phyloP scores from a whole-genome alignment of 257 asterid genomes.

The Primulina tabacum region DNA sequence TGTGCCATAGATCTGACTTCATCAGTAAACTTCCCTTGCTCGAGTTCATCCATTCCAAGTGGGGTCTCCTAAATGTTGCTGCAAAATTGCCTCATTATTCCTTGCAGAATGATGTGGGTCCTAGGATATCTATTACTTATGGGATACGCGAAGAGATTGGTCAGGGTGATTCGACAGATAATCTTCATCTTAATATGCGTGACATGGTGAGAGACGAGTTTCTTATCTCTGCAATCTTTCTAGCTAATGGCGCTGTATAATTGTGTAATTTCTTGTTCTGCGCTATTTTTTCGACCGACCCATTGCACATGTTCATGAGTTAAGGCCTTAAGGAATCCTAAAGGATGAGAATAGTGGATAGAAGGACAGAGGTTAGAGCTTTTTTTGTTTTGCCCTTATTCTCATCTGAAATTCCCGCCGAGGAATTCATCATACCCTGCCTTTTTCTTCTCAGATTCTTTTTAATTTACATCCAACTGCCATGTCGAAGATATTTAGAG shows the following conservation, averaged over 20 bases:
- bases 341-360: neutral
- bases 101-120: conserved; percentile 97
- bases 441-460: conserved; percentile 9
- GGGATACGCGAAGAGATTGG: conserved; percentile 68
- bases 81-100: conserved; percentile 97
- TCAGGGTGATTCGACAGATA: conserved; percentile 62
- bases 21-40: conserved; percentile 86
- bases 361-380: neutral
- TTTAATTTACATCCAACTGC: conserved; percentile 14
- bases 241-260: neutral
- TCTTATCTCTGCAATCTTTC: conserved; percentile 13
- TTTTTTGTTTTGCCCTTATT: neutral
- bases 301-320: neutral
- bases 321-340: neutral
- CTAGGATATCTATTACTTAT: conserved; percentile 77
- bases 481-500: conserved; percentile 24
- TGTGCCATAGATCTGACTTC: conserved; percentile 92
- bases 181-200: conserved; percentile 81
- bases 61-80: conserved; percentile 98
- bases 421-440: neutral
- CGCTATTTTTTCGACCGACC: neutral
- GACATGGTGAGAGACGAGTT: conserved; percentile 64
- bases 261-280: conserved; percentile 13
- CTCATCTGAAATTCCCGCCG: neutral
- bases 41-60: conserved; percentile 93